Conservation (phyloP, 2,329 filamentous ascomycete genomes). For the Ophiostoma fasciatum region DNA sequence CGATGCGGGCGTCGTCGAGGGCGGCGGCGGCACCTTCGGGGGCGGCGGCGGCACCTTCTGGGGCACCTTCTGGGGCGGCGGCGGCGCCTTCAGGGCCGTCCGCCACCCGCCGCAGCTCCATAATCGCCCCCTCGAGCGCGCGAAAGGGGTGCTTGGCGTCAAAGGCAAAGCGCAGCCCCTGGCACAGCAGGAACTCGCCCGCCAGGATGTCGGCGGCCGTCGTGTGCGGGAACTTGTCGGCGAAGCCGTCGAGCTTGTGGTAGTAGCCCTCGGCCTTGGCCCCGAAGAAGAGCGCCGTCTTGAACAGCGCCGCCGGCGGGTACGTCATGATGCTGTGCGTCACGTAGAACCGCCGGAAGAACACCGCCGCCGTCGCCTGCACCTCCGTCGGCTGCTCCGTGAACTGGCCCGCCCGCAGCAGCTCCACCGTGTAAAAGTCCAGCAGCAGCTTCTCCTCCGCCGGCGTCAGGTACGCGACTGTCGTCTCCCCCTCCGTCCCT, state of each 20-base stretch:
- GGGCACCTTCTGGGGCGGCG: slow-evolving; percentile 19
- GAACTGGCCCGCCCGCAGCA: slow-evolving; percentile 40
- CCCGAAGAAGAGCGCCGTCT: slow-evolving; percentile 82
- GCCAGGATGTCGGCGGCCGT: slow-evolving; percentile 72
- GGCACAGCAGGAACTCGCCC: slow-evolving; percentile 83
- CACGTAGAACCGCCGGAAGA: slow-evolving; percentile 87
- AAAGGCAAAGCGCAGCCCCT: slow-evolving; percentile 84
- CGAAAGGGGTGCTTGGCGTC: slow-evolving; percentile 86
- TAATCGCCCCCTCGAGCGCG: slow-evolving; percentile 69
- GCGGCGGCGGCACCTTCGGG: slow-evolving; percentile 5
- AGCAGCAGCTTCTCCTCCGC: slow-evolving; percentile 74
- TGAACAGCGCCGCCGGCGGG: slow-evolving; percentile 75
- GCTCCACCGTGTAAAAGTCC: slow-evolving; percentile 54
- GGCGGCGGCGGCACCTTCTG: slow-evolving; percentile 19
- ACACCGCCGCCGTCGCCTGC: slow-evolving; percentile 68
- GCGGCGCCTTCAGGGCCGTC: slow-evolving; percentile 18
- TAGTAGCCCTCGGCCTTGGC: slow-evolving; percentile 85
- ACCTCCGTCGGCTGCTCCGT: slow-evolving; percentile 36
- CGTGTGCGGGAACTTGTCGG: slow-evolving; percentile 52
- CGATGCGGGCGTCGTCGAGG: slow-evolving; percentile 26
- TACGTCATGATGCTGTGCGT: slow-evolving; percentile 96
- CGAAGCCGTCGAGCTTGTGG: slow-evolving; percentile 34
- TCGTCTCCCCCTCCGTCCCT: too few relatives aligned
- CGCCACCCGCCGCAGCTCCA: slow-evolving; percentile 61
- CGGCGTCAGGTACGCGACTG: slow-evolving; percentile 52